Conservation (phyloP, 345 rosid genomes). For the Diplotaxis tenuifolia region DNA sequence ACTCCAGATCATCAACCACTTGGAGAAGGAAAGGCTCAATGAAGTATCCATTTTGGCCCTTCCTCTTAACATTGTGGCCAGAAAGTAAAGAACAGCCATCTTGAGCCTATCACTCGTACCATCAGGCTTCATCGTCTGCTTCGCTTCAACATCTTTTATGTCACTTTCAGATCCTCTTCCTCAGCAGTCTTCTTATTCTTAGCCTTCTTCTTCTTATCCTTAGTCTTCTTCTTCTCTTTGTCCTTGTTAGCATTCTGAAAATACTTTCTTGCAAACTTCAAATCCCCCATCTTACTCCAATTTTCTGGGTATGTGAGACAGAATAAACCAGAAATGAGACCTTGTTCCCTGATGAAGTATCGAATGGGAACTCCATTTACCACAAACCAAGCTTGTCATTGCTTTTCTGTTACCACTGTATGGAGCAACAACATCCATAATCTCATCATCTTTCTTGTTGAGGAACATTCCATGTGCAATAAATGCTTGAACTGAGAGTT, state of each 20-base stretch:
- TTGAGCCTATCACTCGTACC: not conserved
- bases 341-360: not conserved
- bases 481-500: not conserved
- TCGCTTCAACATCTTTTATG: not conserved
- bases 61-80: not conserved
- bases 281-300: not conserved
- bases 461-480: not conserved
- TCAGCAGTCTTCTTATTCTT: too few species aligned
- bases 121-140: not conserved
- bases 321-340: not conserved
- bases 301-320: not conserved
- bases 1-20: not conserved
- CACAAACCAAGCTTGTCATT: not conserved
- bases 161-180: not conserved
- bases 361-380: not conserved
- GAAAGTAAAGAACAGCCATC: not conserved
- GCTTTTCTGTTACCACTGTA: not conserved
- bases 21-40: not conserved
- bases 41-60: not conserved
- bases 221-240: not conserved
- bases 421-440: not conserved
- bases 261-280: not conserved
- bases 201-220: too few species aligned
- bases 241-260: too few species aligned
- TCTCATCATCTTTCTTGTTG: not conserved